phyloP scores from a whole-genome alignment of 164 flowering plant species.

The Annona squamosa region DNA sequence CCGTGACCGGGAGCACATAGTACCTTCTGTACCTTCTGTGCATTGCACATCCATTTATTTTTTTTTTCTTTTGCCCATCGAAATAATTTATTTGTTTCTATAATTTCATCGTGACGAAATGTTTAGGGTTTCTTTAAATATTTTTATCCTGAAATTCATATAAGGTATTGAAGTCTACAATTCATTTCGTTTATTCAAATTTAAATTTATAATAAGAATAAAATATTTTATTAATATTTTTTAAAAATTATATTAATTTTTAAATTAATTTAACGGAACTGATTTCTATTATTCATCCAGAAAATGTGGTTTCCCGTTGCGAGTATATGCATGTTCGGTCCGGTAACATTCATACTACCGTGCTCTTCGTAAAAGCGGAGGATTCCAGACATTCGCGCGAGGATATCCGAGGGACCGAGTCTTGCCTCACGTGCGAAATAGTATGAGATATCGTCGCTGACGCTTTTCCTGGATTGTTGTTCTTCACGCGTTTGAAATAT shows the following conservation, averaged over 20 bases:
- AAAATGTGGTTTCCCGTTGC: not conserved
- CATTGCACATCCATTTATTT: too few relatives aligned
- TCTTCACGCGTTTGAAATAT: not conserved
- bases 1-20: not conserved
- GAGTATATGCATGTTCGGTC: not conserved
- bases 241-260: too few relatives aligned
- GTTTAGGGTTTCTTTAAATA: too few relatives aligned
- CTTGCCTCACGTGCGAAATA: not conserved
- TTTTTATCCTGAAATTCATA: too few relatives aligned
- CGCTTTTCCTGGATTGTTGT: not conserved
- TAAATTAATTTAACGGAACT: not conserved
- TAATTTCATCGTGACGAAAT: too few relatives aligned
- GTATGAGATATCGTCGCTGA: not conserved
- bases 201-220: too few relatives aligned
- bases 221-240: too few relatives aligned
- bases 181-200: too few relatives aligned
- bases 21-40: too few relatives aligned
- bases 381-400: not conserved
- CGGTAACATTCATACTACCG: not conserved
- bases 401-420: not conserved
- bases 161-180: too few relatives aligned
- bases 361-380: not conserved
- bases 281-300: not conserved
- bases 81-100: too few relatives aligned
- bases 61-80: too few relatives aligned